Evolutionary conservation across 768 basidiomycete species (phyloP), one percentile per base, ranked within the genome.

Genomic region (Hortiboletus campestris): DNA sequence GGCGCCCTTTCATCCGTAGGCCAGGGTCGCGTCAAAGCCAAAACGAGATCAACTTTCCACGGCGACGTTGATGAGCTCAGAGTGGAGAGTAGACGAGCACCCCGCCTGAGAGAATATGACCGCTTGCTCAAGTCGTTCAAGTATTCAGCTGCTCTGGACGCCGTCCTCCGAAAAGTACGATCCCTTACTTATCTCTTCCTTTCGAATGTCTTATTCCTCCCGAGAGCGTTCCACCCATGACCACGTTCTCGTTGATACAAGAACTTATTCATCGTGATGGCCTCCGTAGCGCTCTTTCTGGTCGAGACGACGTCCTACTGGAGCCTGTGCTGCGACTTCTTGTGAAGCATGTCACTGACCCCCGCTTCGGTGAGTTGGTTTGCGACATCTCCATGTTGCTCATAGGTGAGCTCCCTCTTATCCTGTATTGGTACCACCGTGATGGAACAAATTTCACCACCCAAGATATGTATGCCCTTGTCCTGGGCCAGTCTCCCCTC

Each of bases 241-340:
- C 87, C 1, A 81, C 90, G 2, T 99, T 98, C 65, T 88, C 96
- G 0, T 74, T 99, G 31, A 86, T 99, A 36, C 88, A 93, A 74
- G 96, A 98, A 72, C 78, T 99, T 38, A 85, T 96, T 25, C 89
- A 94, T 65, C 87, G 91, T 12, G 94, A 98, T 72, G 96, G 91
- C 7, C 78, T 98, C 46, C 80, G 84, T 56, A 84, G 84, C 61
- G 95, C 97, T 4, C 79, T 99, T 11, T 80, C 89, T 1, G 91
- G 94, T 43, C 85, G 97, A 34, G 95, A 98, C 65, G 97, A 98
- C 67, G 87, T 98, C 44, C 78, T 96, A 12, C 77, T 99, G 6
- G 94, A 97, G 66, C 95, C 96, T 2, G 78, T 98, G 35, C 80
- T 99, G n/a, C 82, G 85, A 4, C 80, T 98, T 36, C 79, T 98